Evolutionary conservation across 2,329 filamentous ascomycete species (phyloP).

Genomic region (Intubia oerlemansii): DNA sequence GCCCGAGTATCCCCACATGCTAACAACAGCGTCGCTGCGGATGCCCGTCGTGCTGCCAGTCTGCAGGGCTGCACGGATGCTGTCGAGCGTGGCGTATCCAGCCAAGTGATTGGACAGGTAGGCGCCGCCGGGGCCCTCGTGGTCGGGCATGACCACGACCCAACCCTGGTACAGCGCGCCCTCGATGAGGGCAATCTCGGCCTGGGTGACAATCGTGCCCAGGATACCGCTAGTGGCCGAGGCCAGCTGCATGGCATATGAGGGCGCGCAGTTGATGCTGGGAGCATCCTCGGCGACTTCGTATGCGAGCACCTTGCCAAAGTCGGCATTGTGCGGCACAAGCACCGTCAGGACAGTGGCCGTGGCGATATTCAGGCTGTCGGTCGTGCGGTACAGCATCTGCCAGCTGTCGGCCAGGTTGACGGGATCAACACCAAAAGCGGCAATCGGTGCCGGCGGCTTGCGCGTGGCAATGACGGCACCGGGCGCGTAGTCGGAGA

Average conservation of each 20-base stretch:
- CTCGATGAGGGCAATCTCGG: conserved; percentile 10
- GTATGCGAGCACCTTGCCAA: conserved; percentile 14
- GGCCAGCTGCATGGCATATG: conserved; percentile 11
- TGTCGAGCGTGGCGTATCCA: conserved; percentile 16
- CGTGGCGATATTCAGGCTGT: conserved; percentile 3
- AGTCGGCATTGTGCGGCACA: conserved; percentile 2
- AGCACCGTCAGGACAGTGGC: conserved; percentile 2
- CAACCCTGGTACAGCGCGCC: conserved; percentile 19
- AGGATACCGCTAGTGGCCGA: background rate
- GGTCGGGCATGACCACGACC: conserved; percentile 22
- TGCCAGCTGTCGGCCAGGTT: conserved; percentile 2
- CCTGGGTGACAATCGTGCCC: conserved; percentile 7
- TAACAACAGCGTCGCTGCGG: conserved; percentile 13
- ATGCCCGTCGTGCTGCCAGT: conserved; percentile 7
- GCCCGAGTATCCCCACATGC: conserved; percentile 30
- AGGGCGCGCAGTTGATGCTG: conserved; percentile 16
- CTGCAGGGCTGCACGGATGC: conserved; percentile 1
- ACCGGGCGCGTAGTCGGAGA: conserved; percentile 1
- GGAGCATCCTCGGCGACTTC: conserved; percentile 18
- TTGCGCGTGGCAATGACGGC: conserved; percentile 3
- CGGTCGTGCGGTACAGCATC: conserved; percentile 5
- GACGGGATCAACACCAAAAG: conserved; percentile 1
- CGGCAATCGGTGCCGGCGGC: conserved; percentile 3
- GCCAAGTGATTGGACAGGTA: conserved; percentile 18
- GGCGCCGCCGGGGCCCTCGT: conserved; percentile 18